Evolutionary conservation across 108 stramenopile genomes (phyloP).

Genomic region (Stephanodiscus triporus): DNA sequence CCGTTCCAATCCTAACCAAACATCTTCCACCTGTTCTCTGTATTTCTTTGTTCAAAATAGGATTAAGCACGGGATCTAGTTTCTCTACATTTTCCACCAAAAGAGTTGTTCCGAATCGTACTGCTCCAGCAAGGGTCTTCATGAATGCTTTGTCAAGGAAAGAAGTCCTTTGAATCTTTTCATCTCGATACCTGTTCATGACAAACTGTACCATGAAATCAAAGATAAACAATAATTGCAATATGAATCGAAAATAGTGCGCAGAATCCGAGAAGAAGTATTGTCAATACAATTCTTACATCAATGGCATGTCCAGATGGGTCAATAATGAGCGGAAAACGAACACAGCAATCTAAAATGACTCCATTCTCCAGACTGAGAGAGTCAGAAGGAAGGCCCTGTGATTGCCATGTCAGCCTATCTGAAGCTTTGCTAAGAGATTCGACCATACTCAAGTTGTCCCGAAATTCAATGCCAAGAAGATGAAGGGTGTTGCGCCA

Average conservation of each 20-base stretch:
- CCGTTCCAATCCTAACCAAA: conserved; percentile 93
- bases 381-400: conserved; percentile 91
- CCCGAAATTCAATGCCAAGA: conserved; percentile 88
- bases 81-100: conserved; percentile 95
- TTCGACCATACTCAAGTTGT: conserved; percentile 86
- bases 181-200: conserved; percentile 81
- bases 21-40: conserved; percentile 95
- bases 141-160: conserved; percentile 97
- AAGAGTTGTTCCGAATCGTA: conserved; percentile 97
- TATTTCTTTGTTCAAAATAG: conserved; percentile 94
- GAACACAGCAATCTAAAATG: conserved; percentile 86
- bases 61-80: conserved; percentile 96
- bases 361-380: conserved; percentile 96
- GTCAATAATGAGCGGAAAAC: conserved; percentile 98
- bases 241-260: not conserved
- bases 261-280: not conserved
- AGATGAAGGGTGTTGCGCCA: conserved; percentile 83
- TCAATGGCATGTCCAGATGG: conserved; percentile 95
- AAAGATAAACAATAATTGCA: not conserved
- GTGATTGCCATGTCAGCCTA: conserved; percentile 86
- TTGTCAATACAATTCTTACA: conserved; percentile 4
- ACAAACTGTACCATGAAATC: conserved; percentile 54
- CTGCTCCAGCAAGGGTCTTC: conserved; percentile 95
- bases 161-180: conserved; percentile 94
- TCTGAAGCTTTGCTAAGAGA: conserved; percentile 90